Base-by-base conservation (phyloP, 2,329 filamentous ascomycete genomes). In the Botrytis squamosa region DNA sequence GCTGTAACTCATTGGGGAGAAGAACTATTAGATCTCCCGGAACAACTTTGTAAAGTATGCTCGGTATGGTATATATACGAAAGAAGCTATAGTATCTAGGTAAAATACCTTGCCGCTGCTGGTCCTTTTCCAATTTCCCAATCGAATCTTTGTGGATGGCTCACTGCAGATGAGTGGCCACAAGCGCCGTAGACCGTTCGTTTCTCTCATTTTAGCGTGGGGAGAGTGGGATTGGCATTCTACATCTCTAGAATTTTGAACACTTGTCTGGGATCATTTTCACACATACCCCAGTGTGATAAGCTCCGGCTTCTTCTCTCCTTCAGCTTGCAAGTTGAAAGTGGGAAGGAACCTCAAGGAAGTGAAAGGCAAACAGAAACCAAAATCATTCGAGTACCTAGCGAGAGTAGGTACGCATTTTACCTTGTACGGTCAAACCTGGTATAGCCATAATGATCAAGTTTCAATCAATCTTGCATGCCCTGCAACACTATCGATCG, bases 261-360 rank as follows among this genome's bases (percentile, higher is more conserved):
- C 29, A 68, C 46, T 70, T 70, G 57, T 63, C 71, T 63, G 52
- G 66, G 71, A 73, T 73, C 29, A 70, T 73, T 62, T 69, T 36
- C 42, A 40, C 9, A 38, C 18, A 33, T 4, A 16, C 64, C 44
- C 33, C 46, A 67, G 64, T 22, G n/a, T 67, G 63, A 59, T 57
- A 60, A 67, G 63, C 63, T 46, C 57, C 70, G 63, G 63, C 63
- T 72, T 68, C 70, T 67, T 38, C 70, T 67, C 18, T 59, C 42
- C 22, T 60, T 72, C 70, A 72, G 70, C 70, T 72, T 68, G 70
- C 42, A 68, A 66, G 70, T 65, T 60, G 70, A 57, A 72, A 71
- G 70, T 65, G 70, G 33, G 38, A 67, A 59, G 60, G 36, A 57
- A 59, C 38, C 40, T 60, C 62, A 52, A 68, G 40, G 49, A 59